Base-by-base conservation (phyloP, 345 rosid species). In the Chamaenerion angustifolium region DNA sequence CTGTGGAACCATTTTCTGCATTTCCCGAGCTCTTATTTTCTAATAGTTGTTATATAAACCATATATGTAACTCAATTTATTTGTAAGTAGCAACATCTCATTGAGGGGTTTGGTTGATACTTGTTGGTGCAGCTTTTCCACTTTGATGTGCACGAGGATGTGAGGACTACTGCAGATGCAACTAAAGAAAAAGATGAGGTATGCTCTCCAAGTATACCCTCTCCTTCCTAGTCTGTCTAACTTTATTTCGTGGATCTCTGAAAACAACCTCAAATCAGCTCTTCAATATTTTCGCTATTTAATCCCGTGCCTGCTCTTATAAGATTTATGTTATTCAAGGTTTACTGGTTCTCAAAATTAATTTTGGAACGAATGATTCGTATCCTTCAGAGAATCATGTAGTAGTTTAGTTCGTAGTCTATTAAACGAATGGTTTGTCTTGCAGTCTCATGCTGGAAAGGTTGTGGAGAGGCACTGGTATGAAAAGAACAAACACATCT, bases 381-480 rank as follows among this genome's bases (percentile, higher is more conserved):
- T n/a, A n/a, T n/a, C n/a, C n/a, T n/a, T n/a, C n/a, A n/a, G n/a
- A n/a, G n/a, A n/a, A n/a, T n/a, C n/a, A n/a, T n/a, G n/a, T n/a
- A n/a, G n/a, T n/a, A n/a, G n/a, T n/a, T n/a, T n/a, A n/a, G n/a
- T n/a, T n/a, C n/a, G n/a, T n/a, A n/a, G n/a, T n/a, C n/a, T n/a
- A n/a, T n/a, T n/a, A n/a, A n/a, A n/a, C n/a, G n/a, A n/a, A n/a
- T n/a, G 41, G 53, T 18, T 31, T 49, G 17, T 27, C 0, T 59
- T 48, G 54, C 76, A 92, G 99, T 92, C 96, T 10, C 99, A 92
- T 65, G 96, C 99, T 18, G 99, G 99, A 51, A 88, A 93, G 72
- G 99, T 93, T 17, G 96, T 87, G 25, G 99, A 92, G 83, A 84
- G 99, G 69, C 99, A 92, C 68, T 92, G 99, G 99, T 88, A 92